Evolutionary conservation across 208 protist genomes (phyloP).

Genomic region (Naegleria fowleri): DNA sequence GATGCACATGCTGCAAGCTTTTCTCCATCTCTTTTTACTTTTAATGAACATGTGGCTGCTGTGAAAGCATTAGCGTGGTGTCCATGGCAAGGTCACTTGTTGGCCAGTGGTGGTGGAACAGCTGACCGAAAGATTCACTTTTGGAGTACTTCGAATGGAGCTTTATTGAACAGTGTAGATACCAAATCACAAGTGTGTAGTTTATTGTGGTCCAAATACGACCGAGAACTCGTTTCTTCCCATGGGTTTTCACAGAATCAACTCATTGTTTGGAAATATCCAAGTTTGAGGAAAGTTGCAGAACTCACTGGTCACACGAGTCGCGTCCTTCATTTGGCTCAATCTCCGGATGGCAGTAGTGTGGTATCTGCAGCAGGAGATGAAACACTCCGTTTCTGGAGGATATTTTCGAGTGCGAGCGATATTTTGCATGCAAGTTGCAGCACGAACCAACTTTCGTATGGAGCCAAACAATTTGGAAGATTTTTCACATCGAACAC

Average conservation of each 20-base stretch:
- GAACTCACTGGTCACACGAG: constrained; percentile 20
- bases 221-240: constrained; percentile 27
- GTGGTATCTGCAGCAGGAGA: constrained; percentile 32
- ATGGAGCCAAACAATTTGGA: not conserved
- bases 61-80: constrained; percentile 84
- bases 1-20: constrained; percentile 31
- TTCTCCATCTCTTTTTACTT: constrained; percentile 47
- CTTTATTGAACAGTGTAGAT: not conserved
- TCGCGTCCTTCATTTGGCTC: constrained; percentile 15
- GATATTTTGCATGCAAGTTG: not conserved
- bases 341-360: constrained; percentile 20
- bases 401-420: constrained; percentile 23
- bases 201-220: constrained; percentile 28
- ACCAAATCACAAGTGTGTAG: constrained; percentile 32
- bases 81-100: constrained; percentile 60
- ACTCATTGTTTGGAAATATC: constrained; percentile 32
- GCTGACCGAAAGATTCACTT: constrained; percentile 76
- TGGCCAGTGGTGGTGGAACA: constrained; percentile 78
- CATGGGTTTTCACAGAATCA: constrained; percentile 38
- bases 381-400: constrained; percentile 37
- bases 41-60: constrained; percentile 60
- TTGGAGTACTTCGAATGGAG: constrained; percentile 70
- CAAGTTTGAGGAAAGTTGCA: not conserved
- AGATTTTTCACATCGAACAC: not conserved
- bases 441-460: not conserved